These are phyloP conservation scores for Tilletia setariae DNA, from an alignment of 1,284 basidiomycete species.

Conservation along the genomic window DNA sequence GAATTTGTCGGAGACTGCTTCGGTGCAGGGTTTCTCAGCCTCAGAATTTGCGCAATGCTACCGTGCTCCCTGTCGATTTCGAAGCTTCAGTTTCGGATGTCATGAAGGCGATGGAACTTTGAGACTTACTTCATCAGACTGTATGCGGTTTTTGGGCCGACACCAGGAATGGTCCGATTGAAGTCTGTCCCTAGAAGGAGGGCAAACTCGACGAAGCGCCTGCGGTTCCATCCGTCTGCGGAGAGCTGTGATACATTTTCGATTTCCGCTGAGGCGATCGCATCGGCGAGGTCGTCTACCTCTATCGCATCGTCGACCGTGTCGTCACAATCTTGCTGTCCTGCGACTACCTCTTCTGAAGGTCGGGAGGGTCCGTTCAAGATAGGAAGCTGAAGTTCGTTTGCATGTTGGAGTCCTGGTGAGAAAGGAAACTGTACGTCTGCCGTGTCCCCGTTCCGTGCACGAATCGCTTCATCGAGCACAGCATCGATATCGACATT, in stretches of 20 bases:
- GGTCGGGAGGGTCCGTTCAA: no score
- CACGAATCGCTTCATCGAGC: no score
- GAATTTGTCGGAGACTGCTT: not conserved
- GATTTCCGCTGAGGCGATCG: not conserved
- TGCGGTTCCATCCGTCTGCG: conserved; percentile 17
- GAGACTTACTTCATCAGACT: conserved; percentile 28
- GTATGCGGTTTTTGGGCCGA: conserved; percentile 37
- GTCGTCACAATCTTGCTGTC: no score
- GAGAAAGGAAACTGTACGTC: no score
- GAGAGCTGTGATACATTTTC: not conserved
- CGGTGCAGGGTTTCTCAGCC: not conserved
- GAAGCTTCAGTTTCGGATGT: not conserved
- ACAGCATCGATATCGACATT: no score
- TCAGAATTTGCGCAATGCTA: conserved; percentile 31
- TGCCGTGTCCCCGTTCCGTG: no score
- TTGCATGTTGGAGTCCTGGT: no score
- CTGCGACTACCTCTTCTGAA: no score
- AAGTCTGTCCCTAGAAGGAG: conserved; percentile 53
- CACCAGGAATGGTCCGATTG: conserved; percentile 46
- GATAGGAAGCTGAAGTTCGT: no score
- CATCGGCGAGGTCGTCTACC: no score
- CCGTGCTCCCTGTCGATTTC: conserved; percentile 25
- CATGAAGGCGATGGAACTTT: not conserved
- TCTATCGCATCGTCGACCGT: no score
- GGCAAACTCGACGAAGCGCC: conserved; percentile 46